Evolutionary conservation across 2,329 filamentous ascomycete genomes (phyloP), one percentile per base, ranked within the genome.

Genomic region (Graphilbum ipis-grandicollis): DNA sequence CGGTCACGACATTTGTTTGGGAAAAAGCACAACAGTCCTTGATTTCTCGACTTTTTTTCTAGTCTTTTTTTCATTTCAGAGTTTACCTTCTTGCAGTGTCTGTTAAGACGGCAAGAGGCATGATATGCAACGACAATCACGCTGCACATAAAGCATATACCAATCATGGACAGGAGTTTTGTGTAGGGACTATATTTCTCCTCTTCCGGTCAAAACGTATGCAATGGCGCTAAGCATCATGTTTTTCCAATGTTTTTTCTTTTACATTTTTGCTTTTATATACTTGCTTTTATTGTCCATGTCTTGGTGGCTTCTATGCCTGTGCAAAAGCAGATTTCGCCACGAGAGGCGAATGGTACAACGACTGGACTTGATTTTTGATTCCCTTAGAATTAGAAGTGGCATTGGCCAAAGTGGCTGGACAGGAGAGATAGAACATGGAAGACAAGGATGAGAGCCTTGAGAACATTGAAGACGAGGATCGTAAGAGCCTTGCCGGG

Each of bases 1-100:
- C 74, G 77, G 43, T 75, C 78, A 34, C 67, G 81, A 47, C 73
- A 41, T 42, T 76, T 88, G 48, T 88, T 88, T 55, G 68, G 75
- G 41, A 48, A 47, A 33, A 53, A 50, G 37, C 40, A 46, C 19
- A 35, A 31, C 39, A 26, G 40, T 15, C 22, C n/a, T 6, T 18
- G 14, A 12, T 19, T 9, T 18, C 23, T 13, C n/a, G 9, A 14
- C 8, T 7, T 14, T 19, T 18, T 21, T 9, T 26, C 14, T 26
- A 10, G 5, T 5, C 25, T 13, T 13, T 15, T 31, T 22, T 39
- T n/a, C n/a, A n/a, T n/a, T n/a, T n/a, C n/a, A n/a, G n/a, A n/a
- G 6, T 32, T 13, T 36, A 18, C 25, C 33, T 28, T 15, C 4
- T 34, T 23, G 21, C n/a, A n/a, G n/a, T 23, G 10, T 37, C 17